Conservation (phyloP, 305 asterid species). For the Solanum hybrid region DNA sequence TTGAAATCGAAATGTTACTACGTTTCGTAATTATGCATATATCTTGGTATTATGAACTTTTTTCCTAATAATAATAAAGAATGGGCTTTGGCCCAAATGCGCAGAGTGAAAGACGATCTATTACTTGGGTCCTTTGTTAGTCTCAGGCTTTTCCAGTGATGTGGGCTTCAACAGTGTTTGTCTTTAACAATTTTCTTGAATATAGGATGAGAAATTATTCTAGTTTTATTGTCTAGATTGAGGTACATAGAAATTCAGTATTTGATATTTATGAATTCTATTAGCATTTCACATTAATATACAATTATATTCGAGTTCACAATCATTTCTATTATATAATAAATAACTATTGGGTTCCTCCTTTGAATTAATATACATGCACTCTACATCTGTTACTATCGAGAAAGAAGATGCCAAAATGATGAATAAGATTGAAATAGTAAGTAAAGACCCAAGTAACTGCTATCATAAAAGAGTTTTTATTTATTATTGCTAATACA, state of each 20-base stretch:
- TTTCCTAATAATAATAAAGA: background rate
- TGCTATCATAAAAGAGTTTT: background rate
- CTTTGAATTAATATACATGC: rapidly evolving
- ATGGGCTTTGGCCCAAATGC: background rate
- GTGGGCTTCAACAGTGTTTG: background rate
- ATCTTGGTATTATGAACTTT: background rate
- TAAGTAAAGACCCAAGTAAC: background rate
- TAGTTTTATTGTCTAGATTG: background rate
- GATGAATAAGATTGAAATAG: background rate
- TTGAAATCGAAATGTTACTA: background rate
- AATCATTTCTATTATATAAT: background rate
- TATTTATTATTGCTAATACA: background rate
- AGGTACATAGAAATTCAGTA: background rate
- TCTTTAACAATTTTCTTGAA: background rate
- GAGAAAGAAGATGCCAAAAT: background rate
- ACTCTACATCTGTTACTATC: background rate
- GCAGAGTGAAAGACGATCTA: background rate
- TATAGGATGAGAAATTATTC: background rate
- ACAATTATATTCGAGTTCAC: background rate
- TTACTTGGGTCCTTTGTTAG: background rate
- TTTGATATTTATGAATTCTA: background rate
- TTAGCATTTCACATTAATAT: background rate
- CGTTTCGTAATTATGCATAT: background rate
- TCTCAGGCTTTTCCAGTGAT: background rate
- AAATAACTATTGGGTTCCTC: background rate